These are phyloP conservation scores for Sugiyamaella valdiviana DNA, from an alignment of 805 yeast species.

Conservation along the genomic window DNA sequence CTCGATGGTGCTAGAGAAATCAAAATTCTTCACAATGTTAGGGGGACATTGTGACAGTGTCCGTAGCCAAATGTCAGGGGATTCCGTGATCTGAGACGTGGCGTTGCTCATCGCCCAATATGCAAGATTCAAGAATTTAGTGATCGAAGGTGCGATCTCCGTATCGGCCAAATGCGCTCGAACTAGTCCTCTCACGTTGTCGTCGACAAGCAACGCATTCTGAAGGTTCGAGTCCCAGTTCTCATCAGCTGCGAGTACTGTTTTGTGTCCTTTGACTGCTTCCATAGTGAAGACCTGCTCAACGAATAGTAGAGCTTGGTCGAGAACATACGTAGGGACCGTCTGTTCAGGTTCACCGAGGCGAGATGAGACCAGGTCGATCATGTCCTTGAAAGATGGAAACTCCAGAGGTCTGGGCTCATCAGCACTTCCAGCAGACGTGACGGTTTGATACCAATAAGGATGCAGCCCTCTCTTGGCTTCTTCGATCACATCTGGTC, in stretches of 20 bases:
- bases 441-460: constrained; percentile 59
- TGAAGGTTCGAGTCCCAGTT: constrained; percentile 68
- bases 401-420: constrained; percentile 37
- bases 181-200: constrained; percentile 37
- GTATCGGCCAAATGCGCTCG: constrained; percentile 19
- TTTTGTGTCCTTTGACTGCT: constrained; percentile 44
- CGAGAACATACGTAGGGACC: constrained; percentile 13
- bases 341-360: background rate
- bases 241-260: constrained; percentile 61
- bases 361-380: constrained; percentile 20
- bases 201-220: constrained; percentile 61
- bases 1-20: background rate
- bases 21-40: constrained; percentile 7
- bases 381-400: constrained; percentile 46
- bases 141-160: constrained; percentile 14
- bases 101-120: constrained; percentile 31
- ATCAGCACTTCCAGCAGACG: constrained; percentile 32
- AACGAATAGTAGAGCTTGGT: constrained; percentile 45
- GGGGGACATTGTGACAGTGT: constrained; percentile 20
- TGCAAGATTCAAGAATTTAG: constrained; percentile 29
- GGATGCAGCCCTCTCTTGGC: constrained; percentile 78
- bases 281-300: constrained; percentile 61
- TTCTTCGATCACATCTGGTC: constrained; percentile 74
- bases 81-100: constrained; percentile 9
- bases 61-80: constrained; percentile 16